Conservation (phyloP, 2,329 filamentous ascomycete genomes). For the Cladosporium sp. region DNA sequence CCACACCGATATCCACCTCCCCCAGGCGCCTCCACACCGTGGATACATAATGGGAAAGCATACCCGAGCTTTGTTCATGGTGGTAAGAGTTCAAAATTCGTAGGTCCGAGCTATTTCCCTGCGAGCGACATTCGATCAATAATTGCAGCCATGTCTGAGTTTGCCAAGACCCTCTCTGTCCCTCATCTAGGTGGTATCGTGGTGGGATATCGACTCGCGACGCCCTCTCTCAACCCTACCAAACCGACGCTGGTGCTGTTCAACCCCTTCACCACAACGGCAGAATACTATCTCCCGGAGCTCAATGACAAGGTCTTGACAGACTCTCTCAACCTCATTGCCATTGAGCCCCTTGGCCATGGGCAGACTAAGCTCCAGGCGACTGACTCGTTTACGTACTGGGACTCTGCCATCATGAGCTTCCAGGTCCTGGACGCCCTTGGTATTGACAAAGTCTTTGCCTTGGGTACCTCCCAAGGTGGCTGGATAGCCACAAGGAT, state of each 20-base stretch:
- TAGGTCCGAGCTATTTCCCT: neutral
- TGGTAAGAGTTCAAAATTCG: neutral
- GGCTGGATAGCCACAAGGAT: constrained; percentile 48
- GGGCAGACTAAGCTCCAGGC: constrained; percentile 40
- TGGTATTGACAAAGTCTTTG: constrained; percentile 37
- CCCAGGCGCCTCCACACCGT: neutral
- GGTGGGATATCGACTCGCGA: constrained; percentile 42
- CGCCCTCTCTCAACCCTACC: constrained; percentile 19
- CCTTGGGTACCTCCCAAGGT: constrained; percentile 48
- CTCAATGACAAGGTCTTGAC: constrained; percentile 25
- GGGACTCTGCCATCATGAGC: constrained; percentile 44
- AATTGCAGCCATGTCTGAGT: constrained; percentile 36
- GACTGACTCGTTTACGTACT: constrained; percentile 47
- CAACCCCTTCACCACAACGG: constrained; percentile 37
- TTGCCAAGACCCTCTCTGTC: neutral
- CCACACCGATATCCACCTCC: neutral
- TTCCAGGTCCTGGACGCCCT: constrained; percentile 36
- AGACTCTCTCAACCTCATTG: constrained; percentile 43
- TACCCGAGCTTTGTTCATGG: neutral
- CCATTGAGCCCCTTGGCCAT: constrained; percentile 50
- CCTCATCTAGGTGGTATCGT: constrained; percentile 47
- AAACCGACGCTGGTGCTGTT: constrained; percentile 44
- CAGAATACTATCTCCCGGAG: constrained; percentile 34
- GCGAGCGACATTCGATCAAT: neutral
- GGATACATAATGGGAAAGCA: neutral